Conservation (phyloP, 176 grass and related monocot genomes). For the Calamus simplicifolius region DNA sequence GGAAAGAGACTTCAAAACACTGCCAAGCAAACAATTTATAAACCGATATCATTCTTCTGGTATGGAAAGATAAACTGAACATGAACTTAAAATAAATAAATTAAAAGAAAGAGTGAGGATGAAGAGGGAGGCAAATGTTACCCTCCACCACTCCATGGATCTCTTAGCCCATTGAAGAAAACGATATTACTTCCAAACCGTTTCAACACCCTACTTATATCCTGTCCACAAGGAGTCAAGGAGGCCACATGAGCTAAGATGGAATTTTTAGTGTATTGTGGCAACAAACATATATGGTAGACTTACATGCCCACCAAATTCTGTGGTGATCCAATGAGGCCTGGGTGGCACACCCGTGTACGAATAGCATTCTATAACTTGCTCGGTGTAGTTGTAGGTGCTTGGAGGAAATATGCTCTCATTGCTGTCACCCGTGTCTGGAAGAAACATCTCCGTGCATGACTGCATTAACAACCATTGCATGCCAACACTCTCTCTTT, state of each 20-base stretch:
- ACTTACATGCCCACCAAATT: constrained; percentile 60
- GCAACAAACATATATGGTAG: too few relatives aligned
- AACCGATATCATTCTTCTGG: too few relatives aligned
- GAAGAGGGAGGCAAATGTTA: constrained; percentile 8
- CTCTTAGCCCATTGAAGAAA: constrained; percentile 67
- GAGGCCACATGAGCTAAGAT: too few relatives aligned
- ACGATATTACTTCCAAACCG: constrained; percentile 58
- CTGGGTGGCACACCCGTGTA: constrained; percentile 25
- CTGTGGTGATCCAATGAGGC: constrained; percentile 37
- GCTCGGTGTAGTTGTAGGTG: constrained; percentile 19
- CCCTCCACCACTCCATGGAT: constrained; percentile 71
- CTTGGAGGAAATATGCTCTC: constrained; percentile 23
- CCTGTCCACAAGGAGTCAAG: constrained; percentile 9
- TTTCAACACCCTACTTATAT: constrained; percentile 37
- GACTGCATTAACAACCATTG: constrained; percentile 6
- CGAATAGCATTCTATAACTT: constrained; percentile 3
- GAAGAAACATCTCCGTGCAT: constrained; percentile 50
- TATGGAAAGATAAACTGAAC: too few relatives aligned
- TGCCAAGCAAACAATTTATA: constrained; percentile 1
- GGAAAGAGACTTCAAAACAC: constrained; percentile 48
- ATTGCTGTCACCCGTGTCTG: constrained; percentile 17
- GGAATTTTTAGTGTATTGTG: too few relatives aligned
- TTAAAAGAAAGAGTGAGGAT: too few relatives aligned
- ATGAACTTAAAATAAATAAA: too few relatives aligned
- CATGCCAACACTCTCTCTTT: too few relatives aligned